Percentiles rank a stretch among this genome's conserved stretches.
Conservation (phyloP, 2,329 filamentous ascomycete species). For the Moelleriella libera region DNA sequence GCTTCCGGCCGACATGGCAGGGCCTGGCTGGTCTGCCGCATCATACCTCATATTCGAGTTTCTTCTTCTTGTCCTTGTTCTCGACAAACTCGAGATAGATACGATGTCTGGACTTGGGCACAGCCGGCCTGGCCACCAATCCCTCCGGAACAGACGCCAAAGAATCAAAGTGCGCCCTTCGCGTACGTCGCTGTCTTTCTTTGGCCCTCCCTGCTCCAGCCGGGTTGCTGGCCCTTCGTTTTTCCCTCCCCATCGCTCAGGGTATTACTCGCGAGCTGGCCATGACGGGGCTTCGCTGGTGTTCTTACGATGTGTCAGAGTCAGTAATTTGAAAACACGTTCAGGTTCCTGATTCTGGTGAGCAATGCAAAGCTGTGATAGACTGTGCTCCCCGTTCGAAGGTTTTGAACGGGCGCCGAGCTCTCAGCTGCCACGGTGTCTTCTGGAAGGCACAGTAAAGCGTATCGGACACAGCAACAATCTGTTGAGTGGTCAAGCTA, state of each 20-base stretch:
- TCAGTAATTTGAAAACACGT: background rate
- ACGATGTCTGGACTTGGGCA: slow-evolving; percentile 39
- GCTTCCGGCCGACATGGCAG: slow-evolving; percentile 9
- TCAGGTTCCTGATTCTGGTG: background rate
- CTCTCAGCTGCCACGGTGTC: no score
- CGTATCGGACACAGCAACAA: no score
- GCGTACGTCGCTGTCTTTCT: slow-evolving; percentile 19
- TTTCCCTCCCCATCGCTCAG: slow-evolving; percentile 20
- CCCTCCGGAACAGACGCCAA: slow-evolving; percentile 17
- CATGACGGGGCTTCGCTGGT: slow-evolving; percentile 1
- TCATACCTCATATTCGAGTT: slow-evolving; percentile 46
- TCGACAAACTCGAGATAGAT: slow-evolving; percentile 51
- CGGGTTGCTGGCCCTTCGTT: slow-evolving; percentile 12
- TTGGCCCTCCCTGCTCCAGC: slow-evolving; percentile 18
- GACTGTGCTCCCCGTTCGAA: no score
- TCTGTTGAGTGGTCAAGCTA: no score
- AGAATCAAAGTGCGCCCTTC: slow-evolving; percentile 17
- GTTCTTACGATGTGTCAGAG: background rate
- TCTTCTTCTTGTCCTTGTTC: slow-evolving; percentile 50
- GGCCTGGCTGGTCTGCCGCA: slow-evolving; percentile 7
- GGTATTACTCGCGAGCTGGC: slow-evolving; percentile 1
- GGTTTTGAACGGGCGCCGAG: no score
- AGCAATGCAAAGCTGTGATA: no score
- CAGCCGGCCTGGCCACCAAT: slow-evolving; percentile 22
- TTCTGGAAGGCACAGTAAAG: no score